phyloP scores from a whole-genome alignment of 495 filamentous ascomycete genomes.

The Xeromyces bisporus region DNA sequence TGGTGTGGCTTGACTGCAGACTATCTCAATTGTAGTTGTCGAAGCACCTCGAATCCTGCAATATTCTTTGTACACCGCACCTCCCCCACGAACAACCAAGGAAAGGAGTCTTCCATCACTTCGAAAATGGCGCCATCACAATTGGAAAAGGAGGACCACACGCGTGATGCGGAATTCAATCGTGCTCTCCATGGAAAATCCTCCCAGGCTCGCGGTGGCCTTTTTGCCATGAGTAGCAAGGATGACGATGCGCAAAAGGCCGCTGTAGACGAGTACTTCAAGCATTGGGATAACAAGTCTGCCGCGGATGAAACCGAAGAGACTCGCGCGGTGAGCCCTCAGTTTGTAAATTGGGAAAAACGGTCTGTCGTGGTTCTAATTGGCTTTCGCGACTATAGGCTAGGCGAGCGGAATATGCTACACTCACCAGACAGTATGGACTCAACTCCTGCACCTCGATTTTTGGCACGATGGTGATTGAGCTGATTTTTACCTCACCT shows the following conservation, averaged over 20 bases:
- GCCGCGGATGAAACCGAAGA: conserved; percentile 64
- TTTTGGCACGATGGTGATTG: conserved; percentile 6
- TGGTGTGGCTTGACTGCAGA: no score
- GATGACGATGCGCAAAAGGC: conserved; percentile 66
- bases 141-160: conserved; percentile 73
- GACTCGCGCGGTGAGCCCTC: conserved; percentile 47
- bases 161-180: conserved; percentile 87
- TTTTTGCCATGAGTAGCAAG: conserved; percentile 75
- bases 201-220: conserved; percentile 48
- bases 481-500: neutral
- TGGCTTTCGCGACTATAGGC: conserved; percentile 32
- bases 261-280: conserved; percentile 96
- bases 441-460: neutral
- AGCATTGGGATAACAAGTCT: conserved; percentile 95
- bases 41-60: conserved; percentile 3
- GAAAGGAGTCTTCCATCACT: conserved; percentile 3
- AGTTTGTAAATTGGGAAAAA: neutral
- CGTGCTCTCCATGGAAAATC: conserved; percentile 82
- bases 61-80: conserved; percentile 11
- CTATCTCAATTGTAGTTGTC: no score
- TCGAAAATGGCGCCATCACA: conserved; percentile 49
- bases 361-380: conserved; percentile 2
- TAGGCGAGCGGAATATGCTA: conserved; percentile 81
- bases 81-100: neutral
- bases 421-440: conserved; percentile 79